These are phyloP conservation scores for Alternaria brassicae DNA, from an alignment of 2,329 filamentous ascomycete species.

Conservation along the genomic window DNA sequence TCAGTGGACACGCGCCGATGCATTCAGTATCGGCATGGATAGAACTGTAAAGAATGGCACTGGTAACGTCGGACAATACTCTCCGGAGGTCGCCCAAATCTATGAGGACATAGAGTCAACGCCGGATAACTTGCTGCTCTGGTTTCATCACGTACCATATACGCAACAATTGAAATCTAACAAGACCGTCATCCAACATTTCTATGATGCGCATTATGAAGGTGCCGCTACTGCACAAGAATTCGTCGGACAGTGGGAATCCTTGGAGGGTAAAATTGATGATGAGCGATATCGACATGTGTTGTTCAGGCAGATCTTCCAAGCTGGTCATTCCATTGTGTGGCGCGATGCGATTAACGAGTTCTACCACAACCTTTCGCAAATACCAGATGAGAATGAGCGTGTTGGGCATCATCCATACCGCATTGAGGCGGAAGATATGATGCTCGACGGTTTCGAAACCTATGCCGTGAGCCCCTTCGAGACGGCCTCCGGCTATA, in stretches of 20 bases:
- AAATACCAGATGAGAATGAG: conserved; percentile 63
- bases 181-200: conserved; percentile 72
- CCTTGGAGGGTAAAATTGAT: conserved; percentile 65
- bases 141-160: conserved; percentile 78
- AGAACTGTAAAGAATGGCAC: conserved; percentile 73
- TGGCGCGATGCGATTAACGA: conserved; percentile 73
- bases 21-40: conserved; percentile 70
- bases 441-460: conserved; percentile 67
- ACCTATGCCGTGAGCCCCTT: conserved; percentile 63
- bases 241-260: conserved; percentile 63
- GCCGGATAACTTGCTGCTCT: conserved; percentile 71
- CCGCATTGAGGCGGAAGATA: conserved; percentile 73
- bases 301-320: conserved; percentile 66
- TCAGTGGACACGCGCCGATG: conserved; percentile 73
- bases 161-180: conserved; percentile 67
- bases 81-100: conserved; percentile 62
- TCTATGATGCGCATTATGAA: conserved; percentile 68
- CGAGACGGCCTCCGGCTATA: conserved; percentile 64
- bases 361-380: conserved; percentile 68
- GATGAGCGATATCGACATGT: conserved; percentile 65
- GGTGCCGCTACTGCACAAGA: conserved; percentile 67
- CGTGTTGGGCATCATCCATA: conserved; percentile 68
- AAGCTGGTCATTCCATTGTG: conserved; percentile 72
- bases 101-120: conserved; percentile 70
- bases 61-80: conserved; percentile 70